Evolutionary conservation across 352 stramenopile species (phyloP).

Genomic region (Pythium pyrilobum): DNA sequence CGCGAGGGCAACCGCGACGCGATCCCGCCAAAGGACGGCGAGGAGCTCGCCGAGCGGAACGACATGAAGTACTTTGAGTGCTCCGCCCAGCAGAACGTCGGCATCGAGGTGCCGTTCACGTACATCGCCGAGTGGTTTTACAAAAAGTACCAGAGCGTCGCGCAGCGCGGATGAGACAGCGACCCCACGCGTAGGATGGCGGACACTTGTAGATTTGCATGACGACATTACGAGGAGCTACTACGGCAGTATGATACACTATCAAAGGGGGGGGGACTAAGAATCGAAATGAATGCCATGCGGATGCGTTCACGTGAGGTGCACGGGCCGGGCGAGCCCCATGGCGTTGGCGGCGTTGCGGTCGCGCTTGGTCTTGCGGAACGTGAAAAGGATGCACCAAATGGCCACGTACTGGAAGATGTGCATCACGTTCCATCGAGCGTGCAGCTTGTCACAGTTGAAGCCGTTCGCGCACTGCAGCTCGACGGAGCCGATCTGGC

Average conservation of each 20-base stretch:
- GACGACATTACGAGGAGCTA: too few species aligned
- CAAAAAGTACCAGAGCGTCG: constrained; percentile 77
- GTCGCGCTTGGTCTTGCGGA: constrained; percentile 22
- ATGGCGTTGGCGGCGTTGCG: constrained; percentile 8
- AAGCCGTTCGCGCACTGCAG: constrained; percentile 57
- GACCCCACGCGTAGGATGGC: too few species aligned
- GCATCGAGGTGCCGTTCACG: constrained; percentile 66
- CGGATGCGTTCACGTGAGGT: not conserved
- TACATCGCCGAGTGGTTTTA: constrained; percentile 83
- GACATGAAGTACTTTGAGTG: constrained; percentile 83
- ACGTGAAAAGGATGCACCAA: constrained; percentile 18
- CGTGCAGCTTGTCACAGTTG: constrained; percentile 34
- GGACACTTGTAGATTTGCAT: too few species aligned
- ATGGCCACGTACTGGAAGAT: constrained; percentile 20
- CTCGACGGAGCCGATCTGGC: constrained; percentile 21
- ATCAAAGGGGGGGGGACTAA: too few species aligned
- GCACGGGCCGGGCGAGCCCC: constrained; percentile 3
- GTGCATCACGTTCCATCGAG: constrained; percentile 8
- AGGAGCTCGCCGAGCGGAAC: constrained; percentile 66
- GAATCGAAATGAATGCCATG: not conserved
- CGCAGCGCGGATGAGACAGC: constrained; percentile 48
- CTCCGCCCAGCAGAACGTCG: constrained; percentile 70
- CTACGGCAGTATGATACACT: constrained; percentile 9
- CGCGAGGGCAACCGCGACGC: constrained; percentile 74
- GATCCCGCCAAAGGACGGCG: constrained; percentile 59